Percentiles rank a stretch among this genome's conserved stretches.
Evolutionary conservation across 331 rosid genomes (phyloP).

Genomic region (Malus hybrid): DNA sequence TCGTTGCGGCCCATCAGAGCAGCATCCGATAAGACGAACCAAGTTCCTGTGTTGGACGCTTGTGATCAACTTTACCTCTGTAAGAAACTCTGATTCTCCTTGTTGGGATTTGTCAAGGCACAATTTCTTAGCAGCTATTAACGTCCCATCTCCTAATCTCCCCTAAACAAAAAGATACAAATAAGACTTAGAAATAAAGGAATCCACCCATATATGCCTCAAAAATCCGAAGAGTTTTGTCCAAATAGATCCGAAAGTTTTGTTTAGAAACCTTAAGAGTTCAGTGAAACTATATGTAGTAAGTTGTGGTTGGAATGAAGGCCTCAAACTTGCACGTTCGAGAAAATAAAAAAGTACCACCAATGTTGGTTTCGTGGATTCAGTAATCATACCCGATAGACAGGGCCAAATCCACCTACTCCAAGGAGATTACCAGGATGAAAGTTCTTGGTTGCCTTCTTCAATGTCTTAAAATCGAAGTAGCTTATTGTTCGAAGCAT

Average conservation of each 20-base stretch:
- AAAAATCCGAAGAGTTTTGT: not conserved
- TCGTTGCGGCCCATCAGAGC: conserved; percentile 67
- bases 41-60: conserved; percentile 89
- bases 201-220: not conserved
- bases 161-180: conserved; percentile 34
- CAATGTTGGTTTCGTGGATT: conserved; percentile 3
- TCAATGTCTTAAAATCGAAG: conserved; percentile 55
- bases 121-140: conserved; percentile 59
- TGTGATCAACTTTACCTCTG: conserved; percentile 61
- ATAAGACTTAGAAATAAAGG: not conserved
- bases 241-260: not conserved
- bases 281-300: not conserved
- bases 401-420: conserved; percentile 96
- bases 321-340: not conserved
- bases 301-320: not conserved
- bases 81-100: conserved; percentile 70
- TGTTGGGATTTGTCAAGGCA: conserved; percentile 60
- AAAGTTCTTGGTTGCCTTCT: conserved; percentile 71
- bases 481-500: conserved; percentile 50
- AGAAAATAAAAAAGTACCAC: not conserved
- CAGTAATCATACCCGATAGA: conserved; percentile 62
- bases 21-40: conserved; percentile 74
- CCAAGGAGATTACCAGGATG: conserved; percentile 64
- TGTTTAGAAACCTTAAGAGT: not conserved
- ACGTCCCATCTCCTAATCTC: conserved; percentile 46